A percentile compares a stretch with the other conserved stretches of the same genome.
phyloP scores from a whole-genome alignment of 2,329 filamentous ascomycete species.

The Boeremia exigua region DNA sequence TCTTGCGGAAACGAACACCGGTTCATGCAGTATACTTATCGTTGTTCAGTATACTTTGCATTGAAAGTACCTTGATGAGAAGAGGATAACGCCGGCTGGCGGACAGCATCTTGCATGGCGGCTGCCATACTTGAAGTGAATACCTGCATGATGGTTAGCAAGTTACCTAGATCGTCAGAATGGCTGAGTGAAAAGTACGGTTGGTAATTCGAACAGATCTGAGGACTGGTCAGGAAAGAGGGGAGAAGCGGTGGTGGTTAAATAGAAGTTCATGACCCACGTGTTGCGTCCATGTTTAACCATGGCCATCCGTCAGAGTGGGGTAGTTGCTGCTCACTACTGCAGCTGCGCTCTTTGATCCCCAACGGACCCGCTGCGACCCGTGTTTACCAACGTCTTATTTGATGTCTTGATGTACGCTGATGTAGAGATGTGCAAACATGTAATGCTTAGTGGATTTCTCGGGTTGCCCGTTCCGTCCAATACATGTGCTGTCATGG shows the following conservation, averaged over 20 bases:
- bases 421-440: slow-evolving; percentile 4
- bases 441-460: neutral
- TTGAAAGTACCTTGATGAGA: slow-evolving; percentile 47
- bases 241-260: slow-evolving; percentile 17
- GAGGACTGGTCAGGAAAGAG: neutral
- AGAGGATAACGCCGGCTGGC: slow-evolving; percentile 44
- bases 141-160: slow-evolving; percentile 32
- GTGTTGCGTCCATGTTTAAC: slow-evolving; percentile 18
- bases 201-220: slow-evolving; percentile 7
- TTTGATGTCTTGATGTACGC: slow-evolving; percentile 7
- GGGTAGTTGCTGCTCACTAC: slow-evolving; percentile 29
- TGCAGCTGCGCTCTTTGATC: slow-evolving; percentile 14
- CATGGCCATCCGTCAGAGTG: slow-evolving; percentile 35
- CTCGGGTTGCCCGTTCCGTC: neutral
- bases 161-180: slow-evolving; percentile 4
- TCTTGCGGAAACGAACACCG: slow-evolving; percentile 46
- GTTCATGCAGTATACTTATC: slow-evolving; percentile 51
- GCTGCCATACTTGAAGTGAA: slow-evolving; percentile 38
- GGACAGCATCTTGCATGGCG: slow-evolving; percentile 41
- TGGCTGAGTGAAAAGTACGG: slow-evolving; percentile 26
- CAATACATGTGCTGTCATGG: neutral
- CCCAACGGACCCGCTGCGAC: slow-evolving; percentile 1
- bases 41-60: slow-evolving; percentile 45
- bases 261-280: slow-evolving; percentile 23
- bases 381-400: neutral